phyloP scores from a whole-genome alignment of 148 eudicot genomes.

The Cornus suecica region DNA sequence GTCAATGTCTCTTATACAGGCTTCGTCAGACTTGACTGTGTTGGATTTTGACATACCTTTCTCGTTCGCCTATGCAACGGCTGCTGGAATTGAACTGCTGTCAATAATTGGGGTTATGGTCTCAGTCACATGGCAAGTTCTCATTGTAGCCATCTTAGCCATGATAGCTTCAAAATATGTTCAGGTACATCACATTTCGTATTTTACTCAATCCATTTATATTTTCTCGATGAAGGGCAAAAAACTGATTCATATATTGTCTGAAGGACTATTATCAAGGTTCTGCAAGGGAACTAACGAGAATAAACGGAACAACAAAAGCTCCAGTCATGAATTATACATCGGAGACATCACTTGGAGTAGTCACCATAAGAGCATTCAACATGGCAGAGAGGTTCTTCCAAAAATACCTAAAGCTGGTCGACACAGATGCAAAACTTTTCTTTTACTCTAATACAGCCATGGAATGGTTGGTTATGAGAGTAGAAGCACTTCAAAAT shows the following conservation, averaged over 20 bases:
- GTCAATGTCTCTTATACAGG: slow-evolving; percentile 29
- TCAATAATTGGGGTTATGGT: slow-evolving; percentile 45
- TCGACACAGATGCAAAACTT: slow-evolving; percentile 67
- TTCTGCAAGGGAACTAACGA: slow-evolving; percentile 64
- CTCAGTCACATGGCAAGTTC: slow-evolving; percentile 66
- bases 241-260: not conserved
- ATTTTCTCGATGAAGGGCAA: not conserved
- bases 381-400: slow-evolving; percentile 46
- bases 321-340: slow-evolving; percentile 65
- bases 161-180: slow-evolving; percentile 40
- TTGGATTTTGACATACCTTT: slow-evolving; percentile 56
- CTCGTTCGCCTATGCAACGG: slow-evolving; percentile 24
- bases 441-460: slow-evolving; percentile 54
- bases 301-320: slow-evolving; percentile 74
- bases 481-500: slow-evolving; percentile 70
- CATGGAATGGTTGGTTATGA: slow-evolving; percentile 57
- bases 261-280: slow-evolving; percentile 53
- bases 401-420: slow-evolving; percentile 43
- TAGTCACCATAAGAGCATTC: slow-evolving; percentile 63
- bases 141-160: slow-evolving; percentile 50
- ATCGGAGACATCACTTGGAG: slow-evolving; percentile 64
- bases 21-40: slow-evolving; percentile 61
- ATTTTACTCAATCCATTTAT: not conserved
- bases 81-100: slow-evolving; percentile 37
- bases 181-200: slow-evolving; percentile 37